Evolutionary conservation across 305 asterid genomes (phyloP), one percentile per base, ranked within the genome.

Genomic region (Ruellia speciosa): DNA sequence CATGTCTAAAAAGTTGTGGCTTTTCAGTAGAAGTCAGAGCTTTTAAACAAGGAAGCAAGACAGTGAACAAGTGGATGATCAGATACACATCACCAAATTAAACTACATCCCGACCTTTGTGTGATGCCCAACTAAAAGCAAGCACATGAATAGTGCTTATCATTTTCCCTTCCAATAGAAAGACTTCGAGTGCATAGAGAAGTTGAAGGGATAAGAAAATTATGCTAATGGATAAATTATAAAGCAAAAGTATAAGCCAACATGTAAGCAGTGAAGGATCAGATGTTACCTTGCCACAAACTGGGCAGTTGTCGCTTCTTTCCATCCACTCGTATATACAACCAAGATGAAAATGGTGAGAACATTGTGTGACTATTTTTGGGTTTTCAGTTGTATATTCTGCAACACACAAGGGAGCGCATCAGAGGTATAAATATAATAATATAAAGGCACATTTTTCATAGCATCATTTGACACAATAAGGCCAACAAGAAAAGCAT

Each of bases 291-390:
- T 83, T 76, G 72, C 85, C 83, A 24, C 92, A 83, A 59, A 83
- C 79, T 6, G 92, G 92, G 73, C 92, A 83, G 65, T 65, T 78
- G 40, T 83, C 83, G 71, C 92, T 83, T 70, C 92, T 77, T 72
- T 83, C 92, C 92, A 83, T 80, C 92, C 92, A 83, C 67, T 83
- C 92, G 43, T 83, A 83, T 76, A 83, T 78, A 79, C 92, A 83
- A 59, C 85, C 80, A 63, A 83, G 87, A 73, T 83, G 92, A 63
- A 76, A 83, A 75, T 83, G 92, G 64, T 83, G 90, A 49, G 73
- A 68, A 70, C 87, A 80, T 65, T 78, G 79, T 41, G 87, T 76
- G 41, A 76, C 47, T 66, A 80, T 83, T 68, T 74, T 83, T 41
- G 87, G 87, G 62, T 83, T 83, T 62, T 80, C 92, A n/a, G 61